Conservation (phyloP, 2,329 filamentous ascomycete genomes). For the Phaeosphaeriaceae sp. region DNA sequence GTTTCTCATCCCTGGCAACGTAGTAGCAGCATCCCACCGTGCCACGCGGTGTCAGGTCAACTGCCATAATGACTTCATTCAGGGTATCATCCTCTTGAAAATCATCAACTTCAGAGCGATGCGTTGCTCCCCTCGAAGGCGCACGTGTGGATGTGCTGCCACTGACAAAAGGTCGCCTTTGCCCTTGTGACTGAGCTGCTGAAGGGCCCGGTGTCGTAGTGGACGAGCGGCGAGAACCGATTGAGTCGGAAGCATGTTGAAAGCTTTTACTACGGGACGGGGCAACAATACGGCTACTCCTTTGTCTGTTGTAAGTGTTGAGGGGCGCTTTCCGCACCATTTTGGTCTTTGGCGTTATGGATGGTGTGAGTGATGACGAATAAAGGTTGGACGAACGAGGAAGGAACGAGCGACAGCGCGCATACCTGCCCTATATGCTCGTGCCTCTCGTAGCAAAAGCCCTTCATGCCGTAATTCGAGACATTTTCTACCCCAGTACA, state of each 20-base stretch:
- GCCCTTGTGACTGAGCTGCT: not conserved
- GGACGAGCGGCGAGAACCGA: constrained; percentile 17
- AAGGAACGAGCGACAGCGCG: constrained; percentile 21
- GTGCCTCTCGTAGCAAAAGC: too few relatives aligned
- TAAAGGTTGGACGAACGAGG: constrained; percentile 8
- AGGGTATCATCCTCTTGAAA: constrained; percentile 58
- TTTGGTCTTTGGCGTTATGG: not conserved
- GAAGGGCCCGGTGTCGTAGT: constrained; percentile 3
- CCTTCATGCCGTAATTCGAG: too few relatives aligned
- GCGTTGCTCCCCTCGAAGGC: constrained; percentile 6
- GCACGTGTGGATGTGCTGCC: constrained; percentile 2
- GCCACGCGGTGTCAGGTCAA: constrained; percentile 74
- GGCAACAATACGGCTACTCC: constrained; percentile 10
- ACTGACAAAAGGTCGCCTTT: not conserved
- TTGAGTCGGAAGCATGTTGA: constrained; percentile 9
- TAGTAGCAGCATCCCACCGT: constrained; percentile 87
- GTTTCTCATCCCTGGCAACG: constrained; percentile 68
- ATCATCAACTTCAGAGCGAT: not conserved
- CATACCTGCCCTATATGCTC: constrained; percentile 16
- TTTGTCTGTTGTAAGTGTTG: constrained; percentile 15
- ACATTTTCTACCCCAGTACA: too few relatives aligned
- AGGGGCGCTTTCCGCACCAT: constrained; percentile 21
- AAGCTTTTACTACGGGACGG: constrained; percentile 3
- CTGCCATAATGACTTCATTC: constrained; percentile 78
- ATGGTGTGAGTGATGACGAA: not conserved